Percentiles rank a stretch among this genome's conserved stretches.
Conservation (phyloP, 768 basidiomycete species). For the Lentinula lateritia region DNA sequence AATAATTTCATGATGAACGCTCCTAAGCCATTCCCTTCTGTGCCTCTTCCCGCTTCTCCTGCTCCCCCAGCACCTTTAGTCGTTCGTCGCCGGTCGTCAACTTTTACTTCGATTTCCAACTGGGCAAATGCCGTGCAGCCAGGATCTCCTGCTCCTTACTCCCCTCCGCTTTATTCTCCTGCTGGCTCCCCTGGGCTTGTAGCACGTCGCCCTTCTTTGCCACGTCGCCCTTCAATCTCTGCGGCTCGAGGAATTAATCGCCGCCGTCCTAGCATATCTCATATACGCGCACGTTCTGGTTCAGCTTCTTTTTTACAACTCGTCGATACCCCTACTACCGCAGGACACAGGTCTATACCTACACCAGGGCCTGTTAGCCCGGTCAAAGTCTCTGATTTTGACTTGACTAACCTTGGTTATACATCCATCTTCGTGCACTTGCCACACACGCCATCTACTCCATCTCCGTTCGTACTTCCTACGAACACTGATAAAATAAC, state of each 20-base stretch:
- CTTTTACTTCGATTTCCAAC: constrained; percentile 26
- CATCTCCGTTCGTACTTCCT: constrained; percentile 2
- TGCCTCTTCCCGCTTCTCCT: background rate
- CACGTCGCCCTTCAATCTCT: constrained; percentile 23
- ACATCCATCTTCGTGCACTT: constrained; percentile 37
- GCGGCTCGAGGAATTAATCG: background rate
- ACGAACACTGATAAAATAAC: background rate
- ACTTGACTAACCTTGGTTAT: constrained; percentile 35
- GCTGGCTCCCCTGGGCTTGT: background rate
- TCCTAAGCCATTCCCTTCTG: background rate
- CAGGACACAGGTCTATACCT: constrained; percentile 25
- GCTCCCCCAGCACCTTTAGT: background rate
- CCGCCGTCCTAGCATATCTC: constrained; percentile 1
- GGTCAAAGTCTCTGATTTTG: constrained; percentile 25
- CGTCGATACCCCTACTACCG: constrained; percentile 24
- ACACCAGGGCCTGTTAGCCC: background rate
- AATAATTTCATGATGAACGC: constrained; percentile 3
- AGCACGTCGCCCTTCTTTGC: background rate
- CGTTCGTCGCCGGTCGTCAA: constrained; percentile 4
- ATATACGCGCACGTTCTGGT: constrained; percentile 18
- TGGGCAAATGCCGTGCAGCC: constrained; percentile 39
- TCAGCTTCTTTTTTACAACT: constrained; percentile 18
- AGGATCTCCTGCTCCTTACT: constrained; percentile 16
- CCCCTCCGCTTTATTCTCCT: constrained; percentile 15
- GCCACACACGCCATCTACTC: constrained; percentile 22